Percentiles rank a stretch among this genome's conserved stretches.
These are phyloP conservation scores for Eucalyptus marginata DNA, from an alignment of 345 rosid genomes.

Conservation along the genomic window DNA sequence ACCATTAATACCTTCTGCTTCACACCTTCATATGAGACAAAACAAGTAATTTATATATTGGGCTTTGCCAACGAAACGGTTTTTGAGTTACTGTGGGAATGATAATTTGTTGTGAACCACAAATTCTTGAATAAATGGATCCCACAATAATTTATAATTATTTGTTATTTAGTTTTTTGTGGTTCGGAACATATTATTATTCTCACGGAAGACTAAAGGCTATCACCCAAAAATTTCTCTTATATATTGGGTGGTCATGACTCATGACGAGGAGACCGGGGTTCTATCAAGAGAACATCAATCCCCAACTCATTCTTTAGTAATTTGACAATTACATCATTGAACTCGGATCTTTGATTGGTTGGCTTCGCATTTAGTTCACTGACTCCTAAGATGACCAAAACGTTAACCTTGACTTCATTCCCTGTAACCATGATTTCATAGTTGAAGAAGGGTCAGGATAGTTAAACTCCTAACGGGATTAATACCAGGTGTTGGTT, in stretches of 20 bases:
- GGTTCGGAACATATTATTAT: accelerated
- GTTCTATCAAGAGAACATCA: conserved; percentile 29
- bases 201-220: too few species aligned
- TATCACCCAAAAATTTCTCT: too few species aligned
- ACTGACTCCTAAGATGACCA: conserved; percentile 46
- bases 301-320: conserved; percentile 62
- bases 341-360: conserved; percentile 19
- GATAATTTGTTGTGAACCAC: too few species aligned
- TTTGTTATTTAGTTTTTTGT: too few species aligned
- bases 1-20: neutral
- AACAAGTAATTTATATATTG: neutral
- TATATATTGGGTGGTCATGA: too few species aligned
- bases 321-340: conserved; percentile 40
- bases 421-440: conserved; percentile 34
- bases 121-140: too few species aligned
- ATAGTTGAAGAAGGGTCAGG: neutral
- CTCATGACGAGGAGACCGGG: neutral
- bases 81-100: too few species aligned
- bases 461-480: neutral
- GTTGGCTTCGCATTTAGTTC: conserved; percentile 11
- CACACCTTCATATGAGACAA: neutral
- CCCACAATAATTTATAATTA: too few species aligned
- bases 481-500: neutral
- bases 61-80: too few species aligned
- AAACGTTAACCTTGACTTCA: conserved; percentile 46